Conservation (phyloP, 2,329 filamentous ascomycete genomes). For the Cordyceps tenuipes region DNA sequence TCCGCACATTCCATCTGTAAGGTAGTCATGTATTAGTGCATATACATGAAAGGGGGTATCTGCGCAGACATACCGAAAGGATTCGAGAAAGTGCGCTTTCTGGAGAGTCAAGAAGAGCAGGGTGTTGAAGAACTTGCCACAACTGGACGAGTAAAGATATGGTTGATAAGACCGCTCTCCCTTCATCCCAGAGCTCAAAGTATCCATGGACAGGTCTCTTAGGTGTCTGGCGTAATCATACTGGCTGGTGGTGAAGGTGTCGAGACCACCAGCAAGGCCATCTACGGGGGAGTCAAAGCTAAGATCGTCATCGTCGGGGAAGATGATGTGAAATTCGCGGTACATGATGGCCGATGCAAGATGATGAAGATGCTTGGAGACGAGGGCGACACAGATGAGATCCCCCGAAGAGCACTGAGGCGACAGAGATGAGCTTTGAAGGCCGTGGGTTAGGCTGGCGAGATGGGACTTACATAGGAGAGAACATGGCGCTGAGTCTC, state of each 20-base stretch:
- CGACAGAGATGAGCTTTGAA: slow-evolving; percentile 8
- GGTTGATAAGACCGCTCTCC: slow-evolving; percentile 45
- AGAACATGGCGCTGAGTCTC: slow-evolving; percentile 43
- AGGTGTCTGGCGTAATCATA: slow-evolving; percentile 55
- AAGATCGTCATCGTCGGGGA: slow-evolving; percentile 50
- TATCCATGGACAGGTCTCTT: slow-evolving; percentile 47
- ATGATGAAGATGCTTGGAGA: slow-evolving; percentile 49
- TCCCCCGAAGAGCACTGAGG: slow-evolving; percentile 42
- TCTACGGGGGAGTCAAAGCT: slow-evolving; percentile 46
- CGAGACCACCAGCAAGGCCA: slow-evolving; percentile 47
- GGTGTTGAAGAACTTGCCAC: slow-evolving; percentile 57
- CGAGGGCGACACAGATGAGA: slow-evolving; percentile 49
- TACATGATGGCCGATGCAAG: slow-evolving; percentile 52
- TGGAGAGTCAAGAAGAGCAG: slow-evolving; percentile 48
- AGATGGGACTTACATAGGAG: slow-evolving; percentile 32
- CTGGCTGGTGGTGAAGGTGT: slow-evolving; percentile 54
- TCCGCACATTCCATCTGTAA: slow-evolving; percentile 53
- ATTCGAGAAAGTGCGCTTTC: slow-evolving; percentile 46
- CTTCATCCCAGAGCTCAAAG: slow-evolving; percentile 41
- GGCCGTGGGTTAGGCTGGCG: background rate
- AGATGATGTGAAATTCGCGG: slow-evolving; percentile 51
- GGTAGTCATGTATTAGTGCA: background rate
- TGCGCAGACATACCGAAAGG: slow-evolving; percentile 39
- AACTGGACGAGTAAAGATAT: slow-evolving; percentile 46
- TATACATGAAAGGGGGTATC: background rate